These are phyloP conservation scores for Picea glauca DNA, from an alignment of 75 land plant genomes.

Conservation along the genomic window DNA sequence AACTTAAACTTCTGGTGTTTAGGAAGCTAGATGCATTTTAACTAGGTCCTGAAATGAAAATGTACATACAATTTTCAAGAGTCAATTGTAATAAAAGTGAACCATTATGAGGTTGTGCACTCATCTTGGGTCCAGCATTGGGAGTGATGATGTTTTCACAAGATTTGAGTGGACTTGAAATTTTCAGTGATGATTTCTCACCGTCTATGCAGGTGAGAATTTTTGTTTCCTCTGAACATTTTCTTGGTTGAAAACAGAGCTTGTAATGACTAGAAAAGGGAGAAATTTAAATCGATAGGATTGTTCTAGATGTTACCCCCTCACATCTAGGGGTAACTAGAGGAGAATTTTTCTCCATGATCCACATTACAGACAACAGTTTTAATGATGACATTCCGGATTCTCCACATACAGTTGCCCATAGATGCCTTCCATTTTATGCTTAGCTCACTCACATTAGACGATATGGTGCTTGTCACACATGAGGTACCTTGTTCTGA, in stretches of 20 bases:
- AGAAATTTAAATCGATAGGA: neutral
- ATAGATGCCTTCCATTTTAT: too few relatives aligned
- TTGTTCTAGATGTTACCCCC: neutral
- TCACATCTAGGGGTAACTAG: too few relatives aligned
- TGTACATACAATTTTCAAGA: neutral
- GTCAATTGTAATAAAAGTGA: too few relatives aligned
- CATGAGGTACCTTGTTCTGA: too few relatives aligned
- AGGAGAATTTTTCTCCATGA: too few relatives aligned
- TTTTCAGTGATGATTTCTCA: neutral
- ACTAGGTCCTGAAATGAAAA: neutral
- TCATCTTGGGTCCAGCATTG: neutral
- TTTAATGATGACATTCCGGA: too few relatives aligned
- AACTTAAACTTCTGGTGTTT: neutral
- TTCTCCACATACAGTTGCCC: too few relatives aligned
- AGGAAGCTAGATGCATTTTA: neutral
- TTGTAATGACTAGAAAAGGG: neutral
- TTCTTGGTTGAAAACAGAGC: neutral
- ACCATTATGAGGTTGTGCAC: neutral
- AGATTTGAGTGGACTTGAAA: neutral
- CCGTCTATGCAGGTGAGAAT: neutral
- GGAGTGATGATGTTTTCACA: neutral
- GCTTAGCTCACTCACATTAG: too few relatives aligned
- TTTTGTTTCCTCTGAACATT: neutral
- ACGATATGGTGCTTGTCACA: too few relatives aligned
- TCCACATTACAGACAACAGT: too few relatives aligned